A percentile compares a stretch with the other conserved stretches of the same genome.
phyloP scores from a whole-genome alignment of 495 filamentous ascomycete genomes.

The Immersiella caudata region DNA sequence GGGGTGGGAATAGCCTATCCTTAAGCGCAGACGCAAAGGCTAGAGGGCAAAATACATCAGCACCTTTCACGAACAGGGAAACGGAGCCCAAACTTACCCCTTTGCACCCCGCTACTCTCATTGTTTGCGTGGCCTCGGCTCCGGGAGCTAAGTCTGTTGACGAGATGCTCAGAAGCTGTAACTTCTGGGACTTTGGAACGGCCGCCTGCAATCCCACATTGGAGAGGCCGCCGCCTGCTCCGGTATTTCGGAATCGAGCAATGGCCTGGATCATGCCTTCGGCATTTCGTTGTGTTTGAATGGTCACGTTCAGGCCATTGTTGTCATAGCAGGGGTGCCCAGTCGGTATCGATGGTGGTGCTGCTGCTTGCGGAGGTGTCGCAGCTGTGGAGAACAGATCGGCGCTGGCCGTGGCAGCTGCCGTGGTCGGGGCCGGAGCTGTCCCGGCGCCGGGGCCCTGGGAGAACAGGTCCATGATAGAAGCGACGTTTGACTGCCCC shows the following conservation, averaged over 20 bases:
- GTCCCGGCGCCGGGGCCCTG: conserved; percentile 32
- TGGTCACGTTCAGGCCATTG: conserved; percentile 76
- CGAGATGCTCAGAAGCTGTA: conserved; percentile 87
- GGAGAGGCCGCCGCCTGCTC: conserved; percentile 59
- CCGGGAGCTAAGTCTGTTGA: conserved; percentile 73
- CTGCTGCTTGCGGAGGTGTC: conserved; percentile 47
- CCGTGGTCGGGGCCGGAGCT: conserved; percentile 33
- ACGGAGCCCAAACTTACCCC: conserved; percentile 67
- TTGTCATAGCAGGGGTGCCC: conserved; percentile 79
- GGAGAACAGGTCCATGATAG: conserved; percentile 87
- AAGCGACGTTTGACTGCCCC: conserved; percentile 62
- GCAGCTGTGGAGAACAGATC: conserved; percentile 48
- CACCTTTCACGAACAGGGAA: conserved; percentile 15
- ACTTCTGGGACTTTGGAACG: conserved; percentile 90
- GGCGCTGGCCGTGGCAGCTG: conserved; percentile 41
- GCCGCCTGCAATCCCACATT: conserved; percentile 86
- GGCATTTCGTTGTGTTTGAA: conserved; percentile 79
- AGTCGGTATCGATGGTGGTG: conserved; percentile 44
- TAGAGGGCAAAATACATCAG: conserved; percentile 36
- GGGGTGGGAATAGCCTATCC: conserved; percentile 75
- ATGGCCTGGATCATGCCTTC: conserved; percentile 73
- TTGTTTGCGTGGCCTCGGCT: conserved; percentile 81
- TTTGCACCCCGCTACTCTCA: conserved; percentile 80
- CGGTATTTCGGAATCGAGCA: conserved; percentile 79
- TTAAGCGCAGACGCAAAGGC: conserved; percentile 77